These are phyloP conservation scores for Trichocladium antarcticum DNA, from an alignment of 495 filamentous ascomycete species.

Conservation along the genomic window DNA sequence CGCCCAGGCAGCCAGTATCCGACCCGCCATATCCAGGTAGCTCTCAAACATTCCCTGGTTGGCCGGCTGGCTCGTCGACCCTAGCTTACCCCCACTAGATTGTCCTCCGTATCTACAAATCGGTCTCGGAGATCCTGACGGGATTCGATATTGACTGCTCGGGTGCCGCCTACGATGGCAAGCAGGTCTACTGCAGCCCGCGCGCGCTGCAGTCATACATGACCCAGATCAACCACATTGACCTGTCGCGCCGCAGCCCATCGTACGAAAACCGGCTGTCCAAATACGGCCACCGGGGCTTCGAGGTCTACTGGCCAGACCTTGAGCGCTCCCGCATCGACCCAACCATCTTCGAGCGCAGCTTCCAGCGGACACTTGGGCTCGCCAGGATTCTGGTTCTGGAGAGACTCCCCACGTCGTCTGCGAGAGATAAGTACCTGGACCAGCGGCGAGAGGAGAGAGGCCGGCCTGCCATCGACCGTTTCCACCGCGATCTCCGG, in stretches of 20 bases:
- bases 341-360: conserved; percentile 74
- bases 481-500: conserved; percentile 17
- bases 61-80: background rate
- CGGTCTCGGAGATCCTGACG: conserved; percentile 66
- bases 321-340: conserved; percentile 64
- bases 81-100: conserved; percentile 41
- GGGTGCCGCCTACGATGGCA: conserved; percentile 66
- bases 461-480: conserved; percentile 43
- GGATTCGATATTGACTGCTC: conserved; percentile 81
- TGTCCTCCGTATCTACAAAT: conserved; percentile 73
- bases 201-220: conserved; percentile 62
- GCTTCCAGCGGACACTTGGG: conserved; percentile 59
- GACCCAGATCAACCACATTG: conserved; percentile 68
- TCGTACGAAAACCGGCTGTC: conserved; percentile 82
- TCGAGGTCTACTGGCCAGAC: conserved; percentile 66
- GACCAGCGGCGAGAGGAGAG: conserved; percentile 55
- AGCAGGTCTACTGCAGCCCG: conserved; percentile 61
- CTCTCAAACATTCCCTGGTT: background rate
- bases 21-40: conserved; percentile 57
- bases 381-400: conserved; percentile 72
- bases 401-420: conserved; percentile 56
- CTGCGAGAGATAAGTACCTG: conserved; percentile 55
- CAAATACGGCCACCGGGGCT: conserved; percentile 73
- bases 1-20: conserved; percentile 60
- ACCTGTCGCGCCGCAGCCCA: conserved; percentile 65